phyloP scores from a whole-genome alignment of 371 early-diverging fungal species.

The Mucor lusitanicus region DNA sequence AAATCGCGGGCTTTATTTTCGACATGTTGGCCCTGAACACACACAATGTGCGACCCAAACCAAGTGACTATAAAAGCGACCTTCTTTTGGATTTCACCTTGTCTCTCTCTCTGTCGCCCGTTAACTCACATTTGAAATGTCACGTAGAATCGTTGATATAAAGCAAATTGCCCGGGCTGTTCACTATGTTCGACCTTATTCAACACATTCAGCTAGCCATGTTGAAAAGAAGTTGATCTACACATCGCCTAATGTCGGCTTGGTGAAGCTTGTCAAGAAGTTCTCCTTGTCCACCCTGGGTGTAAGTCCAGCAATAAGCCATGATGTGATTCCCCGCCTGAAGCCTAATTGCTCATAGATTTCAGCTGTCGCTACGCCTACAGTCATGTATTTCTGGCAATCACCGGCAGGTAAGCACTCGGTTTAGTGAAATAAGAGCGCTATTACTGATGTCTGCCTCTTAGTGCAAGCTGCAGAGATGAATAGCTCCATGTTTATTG shows the following conservation, averaged over 20 bases:
- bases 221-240: constrained; percentile 28
- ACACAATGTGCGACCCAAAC: not conserved
- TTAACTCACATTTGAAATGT: not conserved
- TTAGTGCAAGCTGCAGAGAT: constrained; percentile 38
- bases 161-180: not conserved
- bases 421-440: too few species aligned
- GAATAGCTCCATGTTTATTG: constrained; percentile 37
- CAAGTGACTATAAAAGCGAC: not conserved
- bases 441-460: not conserved
- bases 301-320: constrained; percentile 19
- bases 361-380: constrained; percentile 42
- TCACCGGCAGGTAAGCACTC: constrained; percentile 38
- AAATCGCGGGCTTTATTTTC: not conserved
- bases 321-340: too few species aligned
- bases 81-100: not conserved
- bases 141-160: not conserved
- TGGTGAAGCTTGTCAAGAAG: constrained; percentile 40
- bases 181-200: not conserved
- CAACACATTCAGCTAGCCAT: not conserved
- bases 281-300: constrained; percentile 45
- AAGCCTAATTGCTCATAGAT: constrained; percentile 29
- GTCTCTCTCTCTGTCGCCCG: too few species aligned
- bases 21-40: not conserved
- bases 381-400: constrained; percentile 48
- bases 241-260: constrained; percentile 34